phyloP scores from a whole-genome alignment of 306 rosid species.

The Cicer arietinum region DNA sequence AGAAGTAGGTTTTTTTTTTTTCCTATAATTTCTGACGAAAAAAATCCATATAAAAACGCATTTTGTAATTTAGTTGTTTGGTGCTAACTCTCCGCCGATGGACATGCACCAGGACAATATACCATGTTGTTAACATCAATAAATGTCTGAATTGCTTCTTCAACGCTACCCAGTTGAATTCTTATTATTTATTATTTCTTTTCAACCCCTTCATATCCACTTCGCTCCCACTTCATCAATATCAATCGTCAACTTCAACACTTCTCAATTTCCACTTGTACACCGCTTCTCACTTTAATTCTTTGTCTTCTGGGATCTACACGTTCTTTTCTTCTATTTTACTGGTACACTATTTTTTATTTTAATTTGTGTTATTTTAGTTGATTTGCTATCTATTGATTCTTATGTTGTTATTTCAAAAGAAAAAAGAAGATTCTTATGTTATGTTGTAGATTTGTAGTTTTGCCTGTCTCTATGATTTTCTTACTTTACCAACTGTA shows the following conservation, averaged over 20 bases:
- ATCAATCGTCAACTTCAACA: neutral
- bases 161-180: neutral
- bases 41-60: neutral
- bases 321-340: neutral
- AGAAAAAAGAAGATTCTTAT: neutral
- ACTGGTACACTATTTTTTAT: constrained; percentile 26
- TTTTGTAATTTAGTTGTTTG: neutral
- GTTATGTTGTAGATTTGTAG: constrained; percentile 12
- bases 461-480: constrained; percentile 34
- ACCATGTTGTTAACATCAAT: neutral
- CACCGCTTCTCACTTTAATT: neutral
- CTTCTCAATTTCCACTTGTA: constrained; percentile 18
- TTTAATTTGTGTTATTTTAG: neutral
- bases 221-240: neutral
- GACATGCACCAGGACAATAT: neutral
- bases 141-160: neutral
- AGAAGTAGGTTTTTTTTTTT: neutral
- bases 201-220: constrained; percentile 12
- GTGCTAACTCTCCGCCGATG: constrained; percentile 4
- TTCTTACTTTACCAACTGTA: constrained; percentile 1
- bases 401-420: neutral
- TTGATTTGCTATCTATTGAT: neutral
- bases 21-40: neutral
- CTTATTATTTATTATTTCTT: neutral
- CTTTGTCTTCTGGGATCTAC: neutral